Evolutionary conservation across 495 filamentous ascomycete genomes (phyloP), one percentile per base, ranked within the genome.

Genomic region (Xylaria telfairii): DNA sequence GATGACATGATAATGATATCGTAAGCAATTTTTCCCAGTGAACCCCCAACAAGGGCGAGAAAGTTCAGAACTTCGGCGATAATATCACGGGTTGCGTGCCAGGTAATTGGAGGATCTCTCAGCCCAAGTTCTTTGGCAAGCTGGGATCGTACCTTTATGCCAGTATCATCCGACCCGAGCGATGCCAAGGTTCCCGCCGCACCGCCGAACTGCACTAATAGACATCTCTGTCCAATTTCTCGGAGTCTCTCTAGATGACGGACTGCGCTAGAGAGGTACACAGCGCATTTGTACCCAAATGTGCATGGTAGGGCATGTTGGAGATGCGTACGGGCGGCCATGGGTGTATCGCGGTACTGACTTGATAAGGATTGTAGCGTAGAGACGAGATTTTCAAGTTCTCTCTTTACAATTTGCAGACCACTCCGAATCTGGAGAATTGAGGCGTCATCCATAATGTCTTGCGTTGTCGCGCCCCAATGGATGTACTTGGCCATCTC

Each of bases 381-480:
- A 30, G 69, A 62, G 42, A 82, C 80, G 30, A 85, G 72, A 3
- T 77, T 77, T 4, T 74, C 65, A 21, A 87, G 76, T 12, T 80
- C 71, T 34, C 72, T 46, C 46, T 83, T 79, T 8, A 87, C 78
- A n/a, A 86, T 77, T 6, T 75, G 77, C 19, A 87, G 74, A 0
- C 84, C 84, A 15, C 76, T 70, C 71, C 81, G 81, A 75, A 87
- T 85, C 70, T 87, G 85, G 24, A 87, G 73, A 10, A 87, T 77
- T 26, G 77, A 81, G 1, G 83, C 85, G 8, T 81, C 78, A 66
- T 87, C 85, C 83, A 85, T 86, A 54, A 87, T 86, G 72, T 87
- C 85, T 68, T 87, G 85, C n/a, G 85, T 87, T 15, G 85, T 87
- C 3, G 85, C 85, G 60, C 85, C 85, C 85, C 85, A 87, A 74